Evolutionary conservation across 2,329 filamentous ascomycete species (phyloP).

Genomic region (Coniella lustricola): DNA sequence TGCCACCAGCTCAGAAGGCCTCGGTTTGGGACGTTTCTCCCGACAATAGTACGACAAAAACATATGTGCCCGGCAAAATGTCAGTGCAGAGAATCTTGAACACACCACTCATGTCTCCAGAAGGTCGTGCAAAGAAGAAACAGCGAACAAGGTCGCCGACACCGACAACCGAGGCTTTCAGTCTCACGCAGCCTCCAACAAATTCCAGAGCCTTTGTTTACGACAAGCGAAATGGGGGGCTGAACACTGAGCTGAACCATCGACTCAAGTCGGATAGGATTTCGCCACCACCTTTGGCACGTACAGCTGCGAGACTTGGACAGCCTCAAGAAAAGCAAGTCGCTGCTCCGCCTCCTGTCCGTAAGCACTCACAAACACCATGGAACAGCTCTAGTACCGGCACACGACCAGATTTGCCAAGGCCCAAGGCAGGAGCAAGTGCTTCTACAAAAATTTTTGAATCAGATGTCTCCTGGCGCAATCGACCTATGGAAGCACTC

Average conservation of each 20-base stretch:
- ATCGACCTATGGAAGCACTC: too few relatives aligned
- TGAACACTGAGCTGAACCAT: not conserved
- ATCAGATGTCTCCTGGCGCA: too few relatives aligned
- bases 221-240: not conserved
- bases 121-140: constrained; percentile 10
- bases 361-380: not conserved
- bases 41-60: constrained; percentile 1
- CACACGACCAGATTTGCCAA: not conserved
- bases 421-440: not conserved
- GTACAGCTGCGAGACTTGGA: not conserved
- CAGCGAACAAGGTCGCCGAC: constrained; percentile 11
- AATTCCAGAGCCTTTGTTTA: not conserved
- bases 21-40: not conserved
- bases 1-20: constrained; percentile 1
- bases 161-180: constrained; percentile 1
- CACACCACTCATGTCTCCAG: not conserved
- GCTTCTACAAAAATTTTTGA: not conserved
- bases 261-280: not conserved
- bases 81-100: not conserved
- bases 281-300: not conserved
- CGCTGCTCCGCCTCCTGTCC: not conserved
- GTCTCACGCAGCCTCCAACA: not conserved
- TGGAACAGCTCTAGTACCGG: not conserved
- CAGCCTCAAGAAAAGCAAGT: not conserved
- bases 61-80: not conserved